Evolutionary conservation across 345 rosid species (phyloP), one percentile per base, ranked within the genome.

Genomic region (Clarkia xantiana): DNA sequence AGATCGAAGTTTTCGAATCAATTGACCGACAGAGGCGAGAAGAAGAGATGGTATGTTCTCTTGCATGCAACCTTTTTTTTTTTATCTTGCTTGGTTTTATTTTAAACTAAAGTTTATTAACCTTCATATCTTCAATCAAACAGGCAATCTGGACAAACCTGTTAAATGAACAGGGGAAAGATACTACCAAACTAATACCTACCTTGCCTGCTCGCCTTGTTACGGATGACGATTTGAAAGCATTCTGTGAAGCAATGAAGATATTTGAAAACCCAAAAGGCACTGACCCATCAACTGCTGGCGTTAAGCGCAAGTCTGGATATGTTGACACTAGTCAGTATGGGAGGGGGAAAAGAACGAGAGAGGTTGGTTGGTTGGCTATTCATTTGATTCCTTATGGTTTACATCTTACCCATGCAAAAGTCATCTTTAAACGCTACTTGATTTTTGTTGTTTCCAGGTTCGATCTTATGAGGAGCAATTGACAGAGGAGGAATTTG

Each of bases 271-370:
- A 57, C 23, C 80, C 78, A n/a, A 77, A 74, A 71, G 49, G 65
- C 49, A 76, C 54, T 52, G 63, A 43, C 48, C 62, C 58, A 52
- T 69, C 93, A 57, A 63, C 54, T 66, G 64, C 56, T 54, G 86
- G 82, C 42, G 51, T 71, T 40, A 84, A 81, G 69, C 69, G 89
- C 56, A 84, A 74, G 67, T 69, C 77, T 51, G 80, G 59, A 56
- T 49, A 47, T 38, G 89, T 81, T 49, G 94, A 88, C 64, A 79
- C 76, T 38, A 73, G 52, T 57, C 94, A 70, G 0, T 88, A 88
- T 74, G 97, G 97, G 66, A 78, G 97, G 67, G 97, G 97, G 34
- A 88, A 88, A 69, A 73, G 97, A 58, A 74, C 97, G 36, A 84
- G 97, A 76, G 97, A 88, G 94, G 97, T 84, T 51, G 58, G 79